A percentile compares a stretch with the other conserved stretches of the same genome.
Evolutionary conservation across 352 stramenopile genomes (phyloP).

Genomic region (Pythium vanterpoolii): DNA sequence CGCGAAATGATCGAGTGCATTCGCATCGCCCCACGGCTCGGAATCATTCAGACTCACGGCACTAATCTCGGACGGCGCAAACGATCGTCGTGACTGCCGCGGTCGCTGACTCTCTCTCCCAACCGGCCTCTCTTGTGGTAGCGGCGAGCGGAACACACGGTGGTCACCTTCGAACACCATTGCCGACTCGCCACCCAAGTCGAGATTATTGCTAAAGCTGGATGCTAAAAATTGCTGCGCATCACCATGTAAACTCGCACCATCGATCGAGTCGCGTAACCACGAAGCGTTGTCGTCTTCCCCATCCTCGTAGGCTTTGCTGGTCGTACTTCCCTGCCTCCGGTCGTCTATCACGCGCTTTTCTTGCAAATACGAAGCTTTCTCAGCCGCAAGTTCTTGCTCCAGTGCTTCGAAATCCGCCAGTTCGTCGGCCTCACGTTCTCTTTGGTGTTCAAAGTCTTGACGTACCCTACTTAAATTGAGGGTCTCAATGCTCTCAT

Average conservation of each 20-base stretch:
- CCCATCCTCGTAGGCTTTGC: not conserved
- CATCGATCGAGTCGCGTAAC: conserved; percentile 12
- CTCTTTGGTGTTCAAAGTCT: conserved; percentile 51
- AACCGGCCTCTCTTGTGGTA: not conserved
- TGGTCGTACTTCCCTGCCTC: not conserved
- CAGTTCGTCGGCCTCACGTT: conserved; percentile 68
- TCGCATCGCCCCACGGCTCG: conserved; percentile 50
- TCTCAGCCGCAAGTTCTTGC: conserved; percentile 56
- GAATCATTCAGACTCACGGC: conserved; percentile 81
- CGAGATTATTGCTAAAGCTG: conserved; percentile 31
- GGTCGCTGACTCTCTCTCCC: not conserved
- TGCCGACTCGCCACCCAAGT: conserved; percentile 40
- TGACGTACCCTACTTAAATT: conserved; percentile 48
- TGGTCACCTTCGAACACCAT: conserved; percentile 35
- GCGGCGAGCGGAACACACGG: conserved; percentile 17
- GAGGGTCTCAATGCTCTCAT: conserved; percentile 51
- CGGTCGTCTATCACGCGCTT: conserved; percentile 14
- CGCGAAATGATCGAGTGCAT: conserved; percentile 34
- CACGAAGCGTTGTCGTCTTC: conserved; percentile 16
- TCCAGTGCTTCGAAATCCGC: conserved; percentile 80
- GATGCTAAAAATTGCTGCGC: not conserved
- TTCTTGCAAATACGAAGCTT: conserved; percentile 52
- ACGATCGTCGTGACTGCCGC: conserved; percentile 6
- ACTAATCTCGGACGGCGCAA: conserved; percentile 53
- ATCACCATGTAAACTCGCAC: not conserved